Base-by-base conservation (phyloP, 2,329 filamentous ascomycete genomes). In the Erysiphe pulchra region DNA sequence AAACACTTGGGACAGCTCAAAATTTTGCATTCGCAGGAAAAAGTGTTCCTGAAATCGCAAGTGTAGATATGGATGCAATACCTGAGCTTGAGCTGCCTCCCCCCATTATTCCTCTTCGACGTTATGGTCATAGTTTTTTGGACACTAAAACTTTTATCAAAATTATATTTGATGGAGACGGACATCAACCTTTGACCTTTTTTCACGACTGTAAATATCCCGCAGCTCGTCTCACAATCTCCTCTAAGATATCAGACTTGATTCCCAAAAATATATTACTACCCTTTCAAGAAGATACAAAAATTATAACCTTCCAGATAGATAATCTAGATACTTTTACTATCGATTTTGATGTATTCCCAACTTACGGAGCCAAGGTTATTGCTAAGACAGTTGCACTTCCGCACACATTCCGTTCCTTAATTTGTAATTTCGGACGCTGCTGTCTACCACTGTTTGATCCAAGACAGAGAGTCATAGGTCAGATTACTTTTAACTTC, bases 181-280 rank as follows among this genome's bases (percentile, higher is more conserved):
- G 70, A 44, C 70, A 90, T 44, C 71, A 71, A 47, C 81, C 90
- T 0, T 77, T 98, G 45, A 64, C 81, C n/a, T 98, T 98, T 63
- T 94, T 95, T 64, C 87, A 94, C 57, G 82, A 92, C 54, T 85
- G 83, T 57, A 93, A 94, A 59, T 93, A 98, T 56, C 90, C 90
- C 16, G 90, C 90, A 17, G 84, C 90, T 45, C 78, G 90, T 45
- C 71, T 98, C 46, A 95, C 90, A 0, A 92, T 98, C 49, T 95
- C 90, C 0, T 94, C 87, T 40, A 95, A 98, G 61, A 74, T 84
- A 13, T 93, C 87, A 4, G 90, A 95, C 60, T 70, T 98, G 40
- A 94, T 98, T 50, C 90, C 90, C 17, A 84, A 92, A 59, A 98
- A 94, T 56, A 78, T 98, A 48, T 80, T 94, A 56, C 69, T 98